Evolutionary conservation across 768 basidiomycete genomes (phyloP).

Genomic region (Auricularia sp.): DNA sequence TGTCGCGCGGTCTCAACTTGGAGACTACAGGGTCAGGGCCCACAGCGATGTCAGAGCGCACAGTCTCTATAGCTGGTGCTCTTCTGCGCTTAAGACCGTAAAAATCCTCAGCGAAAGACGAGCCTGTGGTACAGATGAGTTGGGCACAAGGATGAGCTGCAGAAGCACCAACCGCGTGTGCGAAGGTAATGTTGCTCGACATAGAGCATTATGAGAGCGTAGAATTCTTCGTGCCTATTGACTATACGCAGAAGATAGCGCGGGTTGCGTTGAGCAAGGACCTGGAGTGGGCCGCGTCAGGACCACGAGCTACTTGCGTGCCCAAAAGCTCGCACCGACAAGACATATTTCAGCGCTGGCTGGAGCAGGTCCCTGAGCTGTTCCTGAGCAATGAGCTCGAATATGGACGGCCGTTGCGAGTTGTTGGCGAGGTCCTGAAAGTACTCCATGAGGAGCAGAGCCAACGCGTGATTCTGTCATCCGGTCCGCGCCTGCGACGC

Average conservation of each 20-base stretch:
- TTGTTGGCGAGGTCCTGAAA: slow-evolving; percentile 68
- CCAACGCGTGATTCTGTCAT: too few relatives aligned
- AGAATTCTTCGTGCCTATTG: slow-evolving; percentile 95
- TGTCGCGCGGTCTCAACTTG: slow-evolving; percentile 53
- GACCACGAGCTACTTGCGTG: not conserved
- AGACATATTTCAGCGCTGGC: slow-evolving; percentile 88
- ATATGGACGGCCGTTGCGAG: slow-evolving; percentile 69
- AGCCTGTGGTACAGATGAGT: slow-evolving; percentile 42
- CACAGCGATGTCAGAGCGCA: slow-evolving; percentile 57
- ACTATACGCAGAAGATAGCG: slow-evolving; percentile 85
- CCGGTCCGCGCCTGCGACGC: too few relatives aligned
- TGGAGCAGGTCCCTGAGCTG: slow-evolving; percentile 87
- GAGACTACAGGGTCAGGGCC: slow-evolving; percentile 57
- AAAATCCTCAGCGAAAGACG: slow-evolving; percentile 93
- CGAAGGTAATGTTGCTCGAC: slow-evolving; percentile 87
- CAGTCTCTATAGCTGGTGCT: slow-evolving; percentile 58
- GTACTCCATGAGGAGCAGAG: slow-evolving; percentile 53
- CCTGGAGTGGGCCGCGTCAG: slow-evolving; percentile 34
- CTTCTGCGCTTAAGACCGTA: slow-evolving; percentile 82
- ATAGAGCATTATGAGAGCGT: slow-evolving; percentile 76
- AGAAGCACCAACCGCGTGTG: slow-evolving; percentile 55
- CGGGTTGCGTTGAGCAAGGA: slow-evolving; percentile 90
- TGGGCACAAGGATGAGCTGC: not conserved
- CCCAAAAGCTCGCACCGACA: slow-evolving; percentile 54
- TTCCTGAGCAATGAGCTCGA: slow-evolving; percentile 89